Percentiles rank a stretch among this genome's conserved stretches.
Conservation (phyloP, 148 eudicot genomes). For the Chenopodium berlandieri region DNA sequence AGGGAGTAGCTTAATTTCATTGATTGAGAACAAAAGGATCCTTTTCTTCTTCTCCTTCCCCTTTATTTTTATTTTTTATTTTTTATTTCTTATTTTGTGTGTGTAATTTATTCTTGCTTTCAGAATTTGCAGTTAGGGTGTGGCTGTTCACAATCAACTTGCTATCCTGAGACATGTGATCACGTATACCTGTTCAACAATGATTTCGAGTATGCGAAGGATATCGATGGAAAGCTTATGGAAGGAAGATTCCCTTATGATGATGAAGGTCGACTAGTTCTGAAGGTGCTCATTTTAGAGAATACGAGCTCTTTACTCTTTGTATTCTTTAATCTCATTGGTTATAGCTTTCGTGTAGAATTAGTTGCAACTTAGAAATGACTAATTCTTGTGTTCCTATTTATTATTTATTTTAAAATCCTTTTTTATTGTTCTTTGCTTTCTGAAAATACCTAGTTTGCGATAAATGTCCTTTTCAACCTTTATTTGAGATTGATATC, state of each 20-base stretch:
- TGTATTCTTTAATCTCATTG: not conserved
- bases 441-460: not conserved
- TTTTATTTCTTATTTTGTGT: no score
- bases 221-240: conserved; percentile 72
- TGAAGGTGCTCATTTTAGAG: conserved; percentile 51
- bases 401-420: not conserved
- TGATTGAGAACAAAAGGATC: not conserved
- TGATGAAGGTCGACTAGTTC: conserved; percentile 64
- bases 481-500: not conserved
- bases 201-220: conserved; percentile 86
- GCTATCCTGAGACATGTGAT: conserved; percentile 77
- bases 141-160: conserved; percentile 62
- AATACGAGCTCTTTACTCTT: not conserved
- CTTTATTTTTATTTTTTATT: no score
- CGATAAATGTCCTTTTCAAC: not conserved
- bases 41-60: not conserved
- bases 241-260: conserved; percentile 86
- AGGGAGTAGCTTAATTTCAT: no score
- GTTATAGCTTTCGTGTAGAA: not conserved
- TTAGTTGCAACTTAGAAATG: not conserved
- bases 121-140: conserved; percentile 80
- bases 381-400: not conserved
- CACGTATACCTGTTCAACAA: conserved; percentile 93
- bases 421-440: not conserved
- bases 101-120: conserved; percentile 3